Percentiles rank a stretch among this genome's conserved stretches.
Conservation (phyloP, 2,329 filamentous ascomycete species). For the Colletotrichum australisinense region DNA sequence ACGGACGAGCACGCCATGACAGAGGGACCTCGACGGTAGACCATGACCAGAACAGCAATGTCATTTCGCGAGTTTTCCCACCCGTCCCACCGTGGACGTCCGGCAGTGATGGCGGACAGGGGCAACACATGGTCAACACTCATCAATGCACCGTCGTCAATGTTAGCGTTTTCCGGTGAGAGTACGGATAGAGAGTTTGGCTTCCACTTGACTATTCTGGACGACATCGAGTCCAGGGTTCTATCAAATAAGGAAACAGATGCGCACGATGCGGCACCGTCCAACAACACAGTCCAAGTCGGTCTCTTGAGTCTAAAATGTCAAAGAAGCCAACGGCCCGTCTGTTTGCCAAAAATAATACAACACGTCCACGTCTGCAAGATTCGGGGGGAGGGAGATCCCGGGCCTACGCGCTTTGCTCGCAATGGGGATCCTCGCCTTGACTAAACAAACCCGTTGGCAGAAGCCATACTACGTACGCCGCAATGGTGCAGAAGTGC, state of each 20-base stretch:
- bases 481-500: background rate
- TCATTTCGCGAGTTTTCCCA: constrained; percentile 26
- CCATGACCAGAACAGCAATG: constrained; percentile 34
- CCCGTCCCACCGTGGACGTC: constrained; percentile 13
- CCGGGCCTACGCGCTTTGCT: constrained; percentile 3
- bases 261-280: background rate
- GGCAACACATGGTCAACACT: background rate
- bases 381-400: constrained; percentile 10
- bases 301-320: no score
- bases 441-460: background rate
- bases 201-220: background rate
- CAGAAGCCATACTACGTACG: background rate
- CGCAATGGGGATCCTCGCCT: background rate
- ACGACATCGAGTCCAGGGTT: background rate
- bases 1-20: background rate
- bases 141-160: constrained; percentile 2
- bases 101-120: background rate
- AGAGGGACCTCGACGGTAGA: constrained; percentile 28
- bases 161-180: constrained; percentile 7
- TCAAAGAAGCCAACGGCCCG: background rate
- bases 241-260: background rate
- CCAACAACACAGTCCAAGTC: no score
- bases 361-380: constrained; percentile 9
- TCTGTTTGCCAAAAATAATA: background rate
- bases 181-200: background rate